Conservation (phyloP, 2,329 filamentous ascomycete genomes). For the Ophiostoma australiae region DNA sequence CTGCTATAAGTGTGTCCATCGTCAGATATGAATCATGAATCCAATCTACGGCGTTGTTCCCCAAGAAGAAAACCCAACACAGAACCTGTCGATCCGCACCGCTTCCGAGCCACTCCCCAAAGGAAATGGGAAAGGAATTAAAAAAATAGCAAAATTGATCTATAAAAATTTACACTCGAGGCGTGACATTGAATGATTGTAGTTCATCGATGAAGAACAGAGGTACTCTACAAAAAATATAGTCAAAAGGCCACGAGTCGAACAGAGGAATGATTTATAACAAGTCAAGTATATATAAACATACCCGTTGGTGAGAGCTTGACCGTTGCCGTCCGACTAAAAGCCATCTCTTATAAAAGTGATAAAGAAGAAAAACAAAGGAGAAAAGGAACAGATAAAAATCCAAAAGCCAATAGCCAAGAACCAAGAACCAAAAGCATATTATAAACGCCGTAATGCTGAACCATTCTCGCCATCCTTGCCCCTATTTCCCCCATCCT, state of each 20-base stretch:
- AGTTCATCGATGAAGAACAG: background rate
- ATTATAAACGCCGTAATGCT: constrained; percentile 16
- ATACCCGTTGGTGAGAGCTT: background rate
- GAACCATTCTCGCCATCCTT: constrained; percentile 7
- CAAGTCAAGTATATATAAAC: background rate
- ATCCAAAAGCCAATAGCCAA: background rate
- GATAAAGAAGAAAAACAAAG: background rate
- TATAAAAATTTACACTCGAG: constrained; percentile 12
- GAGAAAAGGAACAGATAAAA: background rate
- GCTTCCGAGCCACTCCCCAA: background rate
- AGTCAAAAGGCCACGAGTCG: background rate
- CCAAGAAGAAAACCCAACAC: constrained; percentile 9
- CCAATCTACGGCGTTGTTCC: constrained; percentile 19
- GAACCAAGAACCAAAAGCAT: background rate
- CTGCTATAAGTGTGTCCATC: constrained; percentile 13
- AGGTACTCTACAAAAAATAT: background rate
- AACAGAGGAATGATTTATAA: background rate
- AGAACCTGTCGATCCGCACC: background rate
- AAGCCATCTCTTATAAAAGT: background rate
- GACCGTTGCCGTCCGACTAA: background rate
- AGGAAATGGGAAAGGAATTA: background rate
- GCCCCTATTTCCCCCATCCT: background rate
- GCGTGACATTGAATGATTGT: background rate
- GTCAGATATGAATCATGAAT: constrained; percentile 15
- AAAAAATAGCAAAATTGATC: constrained; percentile 17